A percentile compares a stretch with the other conserved stretches of the same genome.
phyloP scores from a whole-genome alignment of 306 rosid genomes.

The Gastrolobium bilobum region DNA sequence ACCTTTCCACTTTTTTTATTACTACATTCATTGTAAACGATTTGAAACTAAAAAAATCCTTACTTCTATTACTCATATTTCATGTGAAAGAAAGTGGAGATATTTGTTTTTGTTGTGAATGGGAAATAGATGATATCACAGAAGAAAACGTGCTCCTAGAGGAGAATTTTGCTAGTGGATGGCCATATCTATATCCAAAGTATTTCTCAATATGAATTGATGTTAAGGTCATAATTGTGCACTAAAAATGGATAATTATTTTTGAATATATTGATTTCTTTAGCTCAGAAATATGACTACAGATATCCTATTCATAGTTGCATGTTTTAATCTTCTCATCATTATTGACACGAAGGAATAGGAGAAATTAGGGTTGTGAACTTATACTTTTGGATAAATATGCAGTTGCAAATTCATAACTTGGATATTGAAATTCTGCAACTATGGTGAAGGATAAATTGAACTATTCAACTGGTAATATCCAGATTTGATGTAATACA shows the following conservation, averaged over 20 bases:
- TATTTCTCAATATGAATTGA: constrained; percentile 19
- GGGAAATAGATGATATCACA: not conserved
- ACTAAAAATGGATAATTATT: not conserved
- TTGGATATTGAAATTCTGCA: constrained; percentile 13
- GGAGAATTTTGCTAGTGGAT: not conserved
- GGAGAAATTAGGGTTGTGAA: constrained; percentile 11
- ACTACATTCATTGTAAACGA: not conserved
- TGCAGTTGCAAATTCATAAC: not conserved
- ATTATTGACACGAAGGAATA: not conserved
- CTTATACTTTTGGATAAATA: not conserved
- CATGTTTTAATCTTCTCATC: constrained; percentile 6
- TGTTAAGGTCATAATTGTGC: constrained; percentile 28
- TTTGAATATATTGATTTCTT: not conserved
- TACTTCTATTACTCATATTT: not conserved
- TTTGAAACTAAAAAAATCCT: not conserved
- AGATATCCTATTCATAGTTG: not conserved
- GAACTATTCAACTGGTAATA: constrained; percentile 20
- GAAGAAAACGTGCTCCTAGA: constrained; percentile 21
- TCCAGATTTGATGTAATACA: not conserved
- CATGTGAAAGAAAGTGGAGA: not conserved
- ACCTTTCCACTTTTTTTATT: not conserved
- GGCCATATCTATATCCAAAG: not conserved
- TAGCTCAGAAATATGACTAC: not conserved
- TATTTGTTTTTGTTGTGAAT: not conserved
- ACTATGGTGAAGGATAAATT: constrained; percentile 12